Conservation (phyloP, 768 basidiomycete genomes). For the Pisolithus marmoratus region DNA sequence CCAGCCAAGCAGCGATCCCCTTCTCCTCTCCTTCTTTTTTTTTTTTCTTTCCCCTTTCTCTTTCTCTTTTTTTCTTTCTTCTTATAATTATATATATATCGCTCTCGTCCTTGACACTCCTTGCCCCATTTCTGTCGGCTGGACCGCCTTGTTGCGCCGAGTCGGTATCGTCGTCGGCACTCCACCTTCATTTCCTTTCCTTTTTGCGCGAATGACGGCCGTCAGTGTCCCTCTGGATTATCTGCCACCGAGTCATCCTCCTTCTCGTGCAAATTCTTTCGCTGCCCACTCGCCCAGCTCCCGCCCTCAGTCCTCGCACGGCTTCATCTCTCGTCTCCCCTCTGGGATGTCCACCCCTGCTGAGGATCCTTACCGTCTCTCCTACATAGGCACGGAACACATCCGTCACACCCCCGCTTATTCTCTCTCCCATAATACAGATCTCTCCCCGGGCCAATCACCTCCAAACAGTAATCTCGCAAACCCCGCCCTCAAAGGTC, state of each 20-base stretch:
- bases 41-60: conserved; percentile 10
- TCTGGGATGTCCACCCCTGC: conserved; percentile 42
- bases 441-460: conserved; percentile 50
- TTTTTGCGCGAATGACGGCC: conserved; percentile 51
- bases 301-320: conserved; percentile 75
- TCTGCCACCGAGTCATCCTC: conserved; percentile 52
- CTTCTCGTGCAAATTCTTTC: conserved; percentile 75
- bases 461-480: conserved; percentile 72
- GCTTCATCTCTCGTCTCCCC: conserved; percentile 49
- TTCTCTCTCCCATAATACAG: conserved; percentile 33
- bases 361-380: conserved; percentile 69
- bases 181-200: conserved; percentile 31
- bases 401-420: conserved; percentile 41
- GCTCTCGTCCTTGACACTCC: conserved; percentile 14
- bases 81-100: conserved; percentile 9
- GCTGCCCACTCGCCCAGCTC: conserved; percentile 70
- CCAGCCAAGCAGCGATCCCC: not conserved
- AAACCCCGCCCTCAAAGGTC: conserved; percentile 73
- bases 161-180: conserved; percentile 26
- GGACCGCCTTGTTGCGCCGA: conserved; percentile 44
- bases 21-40: not conserved
- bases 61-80: conserved; percentile 19
- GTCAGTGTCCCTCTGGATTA: conserved; percentile 72
- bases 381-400: conserved; percentile 45
- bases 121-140: conserved; percentile 35